Percentiles rank a stretch among this genome's conserved stretches.
These are phyloP conservation scores for Annona cherimola DNA, from an alignment of 164 flowering plant genomes.

Conservation along the genomic window DNA sequence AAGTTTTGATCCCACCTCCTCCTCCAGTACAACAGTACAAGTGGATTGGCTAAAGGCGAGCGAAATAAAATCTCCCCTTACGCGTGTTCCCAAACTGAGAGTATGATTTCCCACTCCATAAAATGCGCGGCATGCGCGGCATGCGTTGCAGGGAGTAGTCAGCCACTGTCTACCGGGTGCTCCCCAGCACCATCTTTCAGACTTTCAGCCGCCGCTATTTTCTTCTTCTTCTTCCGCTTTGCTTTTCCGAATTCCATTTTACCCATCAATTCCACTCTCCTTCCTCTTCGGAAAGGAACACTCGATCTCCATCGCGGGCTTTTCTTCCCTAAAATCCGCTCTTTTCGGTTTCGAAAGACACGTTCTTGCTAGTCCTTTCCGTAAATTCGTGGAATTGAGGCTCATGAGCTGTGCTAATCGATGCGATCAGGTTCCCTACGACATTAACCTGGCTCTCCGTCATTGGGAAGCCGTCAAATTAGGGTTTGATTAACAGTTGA, in stretches of 20 bases:
- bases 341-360: background rate
- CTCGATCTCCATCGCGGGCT: background rate
- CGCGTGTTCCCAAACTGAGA: too few relatives aligned
- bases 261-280: background rate
- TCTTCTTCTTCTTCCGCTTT: background rate
- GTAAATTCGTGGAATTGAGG: background rate
- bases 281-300: background rate
- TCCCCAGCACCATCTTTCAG: background rate
- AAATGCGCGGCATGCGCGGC: background rate
- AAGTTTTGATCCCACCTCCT: too few relatives aligned
- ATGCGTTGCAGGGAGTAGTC: background rate
- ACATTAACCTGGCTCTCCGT: background rate
- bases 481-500: background rate
- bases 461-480: background rate
- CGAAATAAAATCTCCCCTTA: too few relatives aligned
- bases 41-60: too few relatives aligned
- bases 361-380: background rate
- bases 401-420: background rate
- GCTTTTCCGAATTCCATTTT: background rate
- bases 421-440: background rate
- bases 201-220: background rate
- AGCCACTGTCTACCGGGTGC: background rate
- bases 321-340: background rate
- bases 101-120: too few relatives aligned
- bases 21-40: too few relatives aligned